Base-by-base conservation (phyloP, 352 stramenopile genomes). In the Plasmopara viticola region DNA sequence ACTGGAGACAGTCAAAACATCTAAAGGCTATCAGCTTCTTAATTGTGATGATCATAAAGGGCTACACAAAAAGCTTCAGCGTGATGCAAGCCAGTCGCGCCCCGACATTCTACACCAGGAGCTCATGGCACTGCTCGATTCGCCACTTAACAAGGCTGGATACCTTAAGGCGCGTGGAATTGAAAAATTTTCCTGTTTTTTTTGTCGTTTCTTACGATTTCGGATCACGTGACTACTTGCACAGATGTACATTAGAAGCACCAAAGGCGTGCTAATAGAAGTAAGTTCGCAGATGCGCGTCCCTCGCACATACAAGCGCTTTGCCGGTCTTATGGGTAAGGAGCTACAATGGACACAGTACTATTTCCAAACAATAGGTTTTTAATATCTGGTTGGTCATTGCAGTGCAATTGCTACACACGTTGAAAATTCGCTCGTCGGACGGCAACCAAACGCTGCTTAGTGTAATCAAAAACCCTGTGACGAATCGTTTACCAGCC, bases 101-200 rank as follows among this genome's bases (percentile, higher is more conserved):
- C 97, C 97, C 1, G 97, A 99, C 78, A 99, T 99, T 72, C 78
- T 98, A 47, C 97, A 99, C 74, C 94, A 98, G 75, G 96, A 98
- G 78, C 78, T 99, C 33, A 93, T 99, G 76, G 94, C 97, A 15
- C 62, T 99, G 60, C 74, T 99, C 38, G 97, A 99, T 80, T 98
- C 90, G 66, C 97, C 97, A 29, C 71, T 99, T 12, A 99, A 99
- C 83, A 99, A 99, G 74, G 89, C 94, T 28, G 96, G 96, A 30
- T 87, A 97, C 56, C 73, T 99, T 50, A 96, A 99, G 84, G 74
- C 96, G 9, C 2, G 39, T 53, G 43, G 4, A 45, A 38, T 9
- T 40, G 45, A 12, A 46, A n/a, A n/a, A 41, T 6, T 58, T 42
- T 35, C 39, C 13, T 31, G 28, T 18, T 42, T 28, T 6, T 30